phyloP scores from a whole-genome alignment of 257 asterid genomes.

The Paulownia fortunei region DNA sequence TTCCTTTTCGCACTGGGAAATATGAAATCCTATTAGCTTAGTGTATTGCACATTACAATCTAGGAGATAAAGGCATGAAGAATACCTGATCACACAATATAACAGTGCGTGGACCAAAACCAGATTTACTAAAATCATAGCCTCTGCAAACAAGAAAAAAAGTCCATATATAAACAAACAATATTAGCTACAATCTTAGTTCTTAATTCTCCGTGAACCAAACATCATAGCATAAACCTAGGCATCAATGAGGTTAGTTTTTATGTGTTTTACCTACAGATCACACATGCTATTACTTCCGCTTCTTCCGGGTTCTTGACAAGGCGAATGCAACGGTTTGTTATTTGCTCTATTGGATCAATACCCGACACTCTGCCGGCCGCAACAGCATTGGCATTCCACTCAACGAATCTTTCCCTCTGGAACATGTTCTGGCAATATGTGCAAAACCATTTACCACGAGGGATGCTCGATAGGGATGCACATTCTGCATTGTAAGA shows the following conservation, averaged over 20 bases:
- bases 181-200: slow-evolving; percentile 7
- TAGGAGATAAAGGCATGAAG: slow-evolving; percentile 30
- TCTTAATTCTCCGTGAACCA: background rate
- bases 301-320: slow-evolving; percentile 91
- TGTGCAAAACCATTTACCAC: slow-evolving; percentile 95
- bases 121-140: slow-evolving; percentile 92
- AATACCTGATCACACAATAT: slow-evolving; percentile 96
- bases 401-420: slow-evolving; percentile 78
- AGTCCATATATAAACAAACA: slow-evolving; percentile 8
- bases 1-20: slow-evolving; percentile 91
- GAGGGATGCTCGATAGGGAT: slow-evolving; percentile 74
- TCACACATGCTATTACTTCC: slow-evolving; percentile 91
- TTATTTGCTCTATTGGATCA: slow-evolving; percentile 81
- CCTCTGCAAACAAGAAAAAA: slow-evolving; percentile 62
- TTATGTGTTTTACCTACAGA: slow-evolving; percentile 82
- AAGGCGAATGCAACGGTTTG: slow-evolving; percentile 83
- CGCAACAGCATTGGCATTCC: slow-evolving; percentile 88
- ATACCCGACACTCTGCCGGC: slow-evolving; percentile 87
- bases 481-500: slow-evolving; percentile 82
- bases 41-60: slow-evolving; percentile 20
- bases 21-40: slow-evolving; percentile 27
- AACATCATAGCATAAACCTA: background rate
- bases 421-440: slow-evolving; percentile 91
- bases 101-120: slow-evolving; percentile 99
- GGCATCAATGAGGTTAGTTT: slow-evolving; percentile 4